Conservation (phyloP, 352 stramenopile genomes). For the Globisporangium canariense region DNA sequence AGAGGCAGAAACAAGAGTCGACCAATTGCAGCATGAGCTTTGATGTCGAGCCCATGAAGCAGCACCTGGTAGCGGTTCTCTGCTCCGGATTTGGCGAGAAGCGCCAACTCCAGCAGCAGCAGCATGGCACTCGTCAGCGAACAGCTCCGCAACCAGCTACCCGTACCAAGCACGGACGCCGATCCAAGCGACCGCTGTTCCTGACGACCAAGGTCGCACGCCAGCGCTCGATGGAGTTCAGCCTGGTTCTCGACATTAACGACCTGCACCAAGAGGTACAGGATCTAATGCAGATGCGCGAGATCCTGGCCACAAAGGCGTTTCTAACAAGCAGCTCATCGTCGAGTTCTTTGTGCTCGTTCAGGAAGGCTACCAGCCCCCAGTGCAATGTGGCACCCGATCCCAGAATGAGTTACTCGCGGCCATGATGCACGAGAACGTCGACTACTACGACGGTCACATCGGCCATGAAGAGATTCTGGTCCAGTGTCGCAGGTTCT, state of each 20-base stretch:
- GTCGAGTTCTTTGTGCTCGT: too few relatives aligned
- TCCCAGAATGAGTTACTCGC: too few relatives aligned
- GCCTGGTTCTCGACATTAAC: constrained; percentile 45
- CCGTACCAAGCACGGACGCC: background rate
- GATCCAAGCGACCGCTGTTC: background rate
- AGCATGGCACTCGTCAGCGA: background rate
- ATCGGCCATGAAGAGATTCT: constrained; percentile 20
- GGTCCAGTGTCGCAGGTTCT: constrained; percentile 24
- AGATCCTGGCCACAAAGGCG: constrained; percentile 15
- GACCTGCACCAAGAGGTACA: constrained; percentile 32
- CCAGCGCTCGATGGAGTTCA: constrained; percentile 41
- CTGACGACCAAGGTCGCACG: constrained; percentile 8
- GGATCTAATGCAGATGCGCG: constrained; percentile 10
- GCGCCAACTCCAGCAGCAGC: background rate
- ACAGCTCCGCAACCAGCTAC: background rate
- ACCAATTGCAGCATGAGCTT: background rate
- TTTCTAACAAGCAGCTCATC: background rate
- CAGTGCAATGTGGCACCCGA: too few relatives aligned
- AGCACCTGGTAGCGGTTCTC: background rate
- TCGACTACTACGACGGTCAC: constrained; percentile 18
- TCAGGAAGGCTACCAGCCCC: too few relatives aligned
- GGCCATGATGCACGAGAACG: constrained; percentile 15
- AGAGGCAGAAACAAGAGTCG: background rate
- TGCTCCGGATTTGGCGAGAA: background rate
- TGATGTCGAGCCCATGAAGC: background rate